Base-by-base conservation (phyloP, 2,329 filamentous ascomycete genomes). In the Colletotrichum cordylinicola region DNA sequence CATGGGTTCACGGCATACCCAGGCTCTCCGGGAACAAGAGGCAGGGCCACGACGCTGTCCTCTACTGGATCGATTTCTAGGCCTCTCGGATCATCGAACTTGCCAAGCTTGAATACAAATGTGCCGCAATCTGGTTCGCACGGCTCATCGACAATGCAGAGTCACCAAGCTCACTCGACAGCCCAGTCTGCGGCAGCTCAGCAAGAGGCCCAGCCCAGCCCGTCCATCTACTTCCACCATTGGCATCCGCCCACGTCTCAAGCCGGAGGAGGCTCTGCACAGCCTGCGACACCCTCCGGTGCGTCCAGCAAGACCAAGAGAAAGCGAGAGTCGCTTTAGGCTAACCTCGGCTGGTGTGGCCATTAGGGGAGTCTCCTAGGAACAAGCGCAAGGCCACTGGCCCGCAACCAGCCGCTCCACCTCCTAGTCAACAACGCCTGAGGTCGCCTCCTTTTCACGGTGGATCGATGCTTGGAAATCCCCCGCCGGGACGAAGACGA, bases 141-240 rank as follows among this genome's bases (percentile, higher is more conserved):
- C 39, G 82, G 82, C 18, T 78, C 82, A 31, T 70, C 83, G 35
- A 77, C 81, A 39, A 83, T 87, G 79, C 82, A 87, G 76, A 80
- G 85, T 70, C 86, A 88, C 64, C 86, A 84, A 85, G 83, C 82
- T 79, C 86, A 84, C 62, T 71, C 83, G 80, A 89, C 89, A 84
- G 88, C 86, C 81, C 90, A 88, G 81, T 88, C 87, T 80, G 90
- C 86, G 52, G 89, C 91, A 70, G 85, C 87, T 75, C 91, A 93
- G 80, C 90, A 94, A 79, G 91, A 92, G 62, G 85, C 91, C 60
- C 88, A 93, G 78, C 90, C 92, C 21, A 95, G 94, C 55, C 92
- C 94, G 1, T 94, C 93, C 27, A 94, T 98, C 64, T 97, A 95
- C 84, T 98, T 98, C 83, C 95, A 98, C 82, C 95, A 98, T 82